Conservation (phyloP, 106 monocot genomes). For the Narthecium ossifragum region DNA sequence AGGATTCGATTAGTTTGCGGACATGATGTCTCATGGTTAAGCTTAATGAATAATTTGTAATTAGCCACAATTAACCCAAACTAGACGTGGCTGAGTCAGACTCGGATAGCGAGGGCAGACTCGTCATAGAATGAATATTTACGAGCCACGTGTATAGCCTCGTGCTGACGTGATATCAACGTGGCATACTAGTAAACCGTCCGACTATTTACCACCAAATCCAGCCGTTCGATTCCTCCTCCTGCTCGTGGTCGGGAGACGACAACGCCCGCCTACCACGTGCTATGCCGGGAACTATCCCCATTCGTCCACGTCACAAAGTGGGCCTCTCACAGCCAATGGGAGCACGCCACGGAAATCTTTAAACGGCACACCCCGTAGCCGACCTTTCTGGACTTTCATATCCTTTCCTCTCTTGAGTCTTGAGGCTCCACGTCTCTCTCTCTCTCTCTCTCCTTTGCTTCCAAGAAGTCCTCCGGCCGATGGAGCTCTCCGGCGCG, state of each 20-base stretch:
- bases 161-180: neutral
- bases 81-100: no score
- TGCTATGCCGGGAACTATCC: neutral
- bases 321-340: neutral
- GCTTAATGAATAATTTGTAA: no score
- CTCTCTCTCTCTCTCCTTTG: neutral
- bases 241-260: neutral
- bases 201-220: neutral
- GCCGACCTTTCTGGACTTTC: neutral
- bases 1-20: neutral
- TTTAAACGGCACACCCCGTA: neutral
- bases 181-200: neutral
- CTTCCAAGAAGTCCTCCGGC: no score
- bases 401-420: neutral
- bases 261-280: neutral
- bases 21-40: neutral
- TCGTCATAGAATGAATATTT: neutral
- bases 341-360: neutral
- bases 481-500: conserved; percentile 1
- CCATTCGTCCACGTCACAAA: conserved; percentile 1
- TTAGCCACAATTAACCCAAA: neutral
- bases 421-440: neutral
- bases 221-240: neutral
- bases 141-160: neutral
- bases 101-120: neutral